Evolutionary conservation across 2,329 filamentous ascomycete genomes (phyloP).

Genomic region (Coniochaeta sp.): DNA sequence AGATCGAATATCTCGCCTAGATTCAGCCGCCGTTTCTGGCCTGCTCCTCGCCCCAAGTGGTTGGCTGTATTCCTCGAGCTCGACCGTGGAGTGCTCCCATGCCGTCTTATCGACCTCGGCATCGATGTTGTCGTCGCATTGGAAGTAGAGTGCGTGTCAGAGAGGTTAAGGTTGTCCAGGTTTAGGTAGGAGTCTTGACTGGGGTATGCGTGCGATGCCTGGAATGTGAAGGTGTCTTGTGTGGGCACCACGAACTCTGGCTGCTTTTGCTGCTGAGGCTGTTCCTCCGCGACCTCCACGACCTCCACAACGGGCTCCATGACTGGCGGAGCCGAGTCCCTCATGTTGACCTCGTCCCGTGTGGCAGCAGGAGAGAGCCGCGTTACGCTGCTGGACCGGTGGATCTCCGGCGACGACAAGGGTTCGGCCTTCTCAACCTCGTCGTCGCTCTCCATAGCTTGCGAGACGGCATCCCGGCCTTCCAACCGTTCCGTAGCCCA

Average conservation of each 20-base stretch:
- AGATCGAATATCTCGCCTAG: constrained; percentile 71
- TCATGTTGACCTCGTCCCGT: constrained; percentile 24
- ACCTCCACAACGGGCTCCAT: constrained; percentile 7
- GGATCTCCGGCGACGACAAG: constrained; percentile 47
- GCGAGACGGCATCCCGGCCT: constrained; percentile 39
- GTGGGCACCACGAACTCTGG: constrained; percentile 41
- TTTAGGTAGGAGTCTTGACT: constrained; percentile 48
- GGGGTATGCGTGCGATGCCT: constrained; percentile 54
- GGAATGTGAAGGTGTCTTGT: constrained; percentile 62
- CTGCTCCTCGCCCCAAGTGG: constrained; percentile 55
- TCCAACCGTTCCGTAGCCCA: constrained; percentile 66
- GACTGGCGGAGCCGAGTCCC: constrained; percentile 26
- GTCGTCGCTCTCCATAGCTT: constrained; percentile 43
- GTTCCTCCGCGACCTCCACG: constrained; percentile 5
- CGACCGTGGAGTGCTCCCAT: constrained; percentile 14
- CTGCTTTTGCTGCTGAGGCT: constrained; percentile 10
- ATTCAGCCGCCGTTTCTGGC: constrained; percentile 66
- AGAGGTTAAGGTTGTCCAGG: constrained; percentile 52
- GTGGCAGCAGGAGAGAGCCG: constrained; percentile 21
- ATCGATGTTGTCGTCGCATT: constrained; percentile 11
- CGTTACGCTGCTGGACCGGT: constrained; percentile 36
- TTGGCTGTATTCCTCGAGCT: constrained; percentile 17
- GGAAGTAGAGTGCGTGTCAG: constrained; percentile 31
- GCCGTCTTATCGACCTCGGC: constrained; percentile 9
- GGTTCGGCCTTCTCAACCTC: constrained; percentile 57